These are phyloP conservation scores for Pilasporangium apinafurcum DNA, from an alignment of 352 stramenopile species.

Conservation along the genomic window DNA sequence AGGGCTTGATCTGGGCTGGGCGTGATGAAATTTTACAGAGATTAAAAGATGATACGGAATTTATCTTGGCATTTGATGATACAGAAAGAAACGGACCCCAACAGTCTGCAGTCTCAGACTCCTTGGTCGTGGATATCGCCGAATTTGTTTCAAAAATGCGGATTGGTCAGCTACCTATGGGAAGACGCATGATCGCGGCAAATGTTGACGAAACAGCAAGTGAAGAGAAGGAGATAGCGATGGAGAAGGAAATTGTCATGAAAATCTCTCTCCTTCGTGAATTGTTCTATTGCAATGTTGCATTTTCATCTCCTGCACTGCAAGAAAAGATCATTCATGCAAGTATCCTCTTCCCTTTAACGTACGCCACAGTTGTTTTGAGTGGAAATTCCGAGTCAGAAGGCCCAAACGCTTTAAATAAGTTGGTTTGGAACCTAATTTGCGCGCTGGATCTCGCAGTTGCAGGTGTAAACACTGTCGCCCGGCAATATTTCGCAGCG, in stretches of 20 bases:
- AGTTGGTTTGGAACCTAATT: conserved; percentile 44
- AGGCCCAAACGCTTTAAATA: conserved; percentile 11
- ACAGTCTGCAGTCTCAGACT: background rate
- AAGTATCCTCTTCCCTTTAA: conserved; percentile 33
- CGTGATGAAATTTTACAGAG: conserved; percentile 4
- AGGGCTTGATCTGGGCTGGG: conserved; percentile 21
- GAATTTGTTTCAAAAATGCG: conserved; percentile 40
- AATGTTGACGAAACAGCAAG: background rate
- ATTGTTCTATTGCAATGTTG: conserved; percentile 36
- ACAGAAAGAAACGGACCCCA: background rate
- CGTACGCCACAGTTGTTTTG: conserved; percentile 8
- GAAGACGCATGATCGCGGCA: too few relatives aligned
- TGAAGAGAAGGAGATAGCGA: conserved; percentile 1
- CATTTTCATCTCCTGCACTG: conserved; percentile 18
- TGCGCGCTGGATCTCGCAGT: conserved; percentile 43
- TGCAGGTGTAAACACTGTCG: conserved; percentile 10
- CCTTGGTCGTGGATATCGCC: conserved; percentile 24
- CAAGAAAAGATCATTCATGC: conserved; percentile 32
- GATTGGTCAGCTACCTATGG: too few relatives aligned
- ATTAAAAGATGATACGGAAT: conserved; percentile 6
- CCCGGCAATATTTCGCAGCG: background rate
- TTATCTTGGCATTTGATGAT: conserved; percentile 17
- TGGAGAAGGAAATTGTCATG: conserved; percentile 22
- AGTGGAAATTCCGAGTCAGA: conserved; percentile 4
- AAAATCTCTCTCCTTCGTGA: conserved; percentile 44